phyloP scores from a whole-genome alignment of 495 filamentous ascomycete genomes.

The Xylaria cubensis region DNA sequence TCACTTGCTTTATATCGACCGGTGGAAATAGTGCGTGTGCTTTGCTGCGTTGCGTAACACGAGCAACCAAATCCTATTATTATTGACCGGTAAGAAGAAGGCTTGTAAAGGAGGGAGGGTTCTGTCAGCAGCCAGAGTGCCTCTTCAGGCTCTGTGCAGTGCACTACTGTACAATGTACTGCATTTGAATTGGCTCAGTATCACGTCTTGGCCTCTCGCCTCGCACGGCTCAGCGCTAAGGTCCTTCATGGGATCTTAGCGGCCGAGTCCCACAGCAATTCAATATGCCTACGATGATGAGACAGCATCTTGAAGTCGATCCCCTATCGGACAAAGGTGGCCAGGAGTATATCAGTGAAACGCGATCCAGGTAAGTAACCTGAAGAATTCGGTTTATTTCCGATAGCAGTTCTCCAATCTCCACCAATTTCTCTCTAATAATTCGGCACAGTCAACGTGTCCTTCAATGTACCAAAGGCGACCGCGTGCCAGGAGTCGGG shows the following conservation, averaged over 20 bases:
- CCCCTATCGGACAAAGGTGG: neutral
- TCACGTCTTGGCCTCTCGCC: neutral
- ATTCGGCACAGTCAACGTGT: neutral
- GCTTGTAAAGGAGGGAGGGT: conserved; percentile 6
- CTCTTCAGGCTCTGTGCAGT: conserved; percentile 17
- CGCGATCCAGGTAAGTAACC: neutral
- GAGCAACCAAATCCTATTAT: neutral
- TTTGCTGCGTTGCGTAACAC: conserved; percentile 12
- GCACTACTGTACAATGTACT: conserved; percentile 12
- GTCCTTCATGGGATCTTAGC: neutral
- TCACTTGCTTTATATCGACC: conserved; percentile 5
- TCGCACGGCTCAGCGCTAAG: conserved; percentile 3
- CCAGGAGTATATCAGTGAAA: neutral
- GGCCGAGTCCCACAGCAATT: conserved; percentile 6
- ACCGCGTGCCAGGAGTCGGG: neutral
- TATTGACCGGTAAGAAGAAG: conserved; percentile 14
- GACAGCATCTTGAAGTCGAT: conserved; percentile 3
- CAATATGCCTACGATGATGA: neutral
- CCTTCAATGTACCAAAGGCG: neutral
- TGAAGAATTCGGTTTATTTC: neutral
- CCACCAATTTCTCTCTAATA: neutral
- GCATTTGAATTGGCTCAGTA: conserved; percentile 8
- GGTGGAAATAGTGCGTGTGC: neutral
- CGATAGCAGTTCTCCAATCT: neutral
- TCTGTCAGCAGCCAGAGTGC: conserved; percentile 6